These are phyloP conservation scores for Agrocybe chaxingu DNA, from an alignment of 768 basidiomycete genomes.

Conservation along the genomic window DNA sequence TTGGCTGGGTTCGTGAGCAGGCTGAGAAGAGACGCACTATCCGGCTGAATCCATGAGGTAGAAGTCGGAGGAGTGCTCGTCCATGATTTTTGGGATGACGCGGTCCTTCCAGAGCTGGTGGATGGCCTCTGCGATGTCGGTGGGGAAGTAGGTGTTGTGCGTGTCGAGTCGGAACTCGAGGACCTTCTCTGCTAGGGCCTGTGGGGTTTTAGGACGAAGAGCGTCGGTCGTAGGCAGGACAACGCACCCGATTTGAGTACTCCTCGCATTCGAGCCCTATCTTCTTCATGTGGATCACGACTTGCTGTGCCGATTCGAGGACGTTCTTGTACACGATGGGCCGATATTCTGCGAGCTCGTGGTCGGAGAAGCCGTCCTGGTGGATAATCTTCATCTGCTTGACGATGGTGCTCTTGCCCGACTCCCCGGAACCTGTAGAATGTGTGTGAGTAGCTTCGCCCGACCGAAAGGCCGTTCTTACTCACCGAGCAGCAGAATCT, in stretches of 20 bases:
- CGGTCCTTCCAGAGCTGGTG: conserved; percentile 70
- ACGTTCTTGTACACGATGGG: conserved; percentile 84
- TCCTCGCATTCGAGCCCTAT: conserved; percentile 75
- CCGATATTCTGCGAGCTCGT: conserved; percentile 75
- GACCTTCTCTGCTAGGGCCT: conserved; percentile 54
- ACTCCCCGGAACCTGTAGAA: conserved; percentile 82
- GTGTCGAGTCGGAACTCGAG: conserved; percentile 54
- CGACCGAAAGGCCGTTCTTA: too few relatives aligned
- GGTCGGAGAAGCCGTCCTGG: conserved; percentile 79
- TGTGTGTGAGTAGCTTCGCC: too few relatives aligned
- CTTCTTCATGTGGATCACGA: conserved; percentile 84
- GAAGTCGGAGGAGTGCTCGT: conserved; percentile 68
- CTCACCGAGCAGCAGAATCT: conserved; percentile 90
- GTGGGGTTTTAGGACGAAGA: too few relatives aligned
- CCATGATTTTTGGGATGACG: conserved; percentile 51
- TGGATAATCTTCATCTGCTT: conserved; percentile 99
- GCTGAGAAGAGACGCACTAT: conserved; percentile 54
- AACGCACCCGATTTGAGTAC: conserved; percentile 58
- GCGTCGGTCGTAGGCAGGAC: not conserved
- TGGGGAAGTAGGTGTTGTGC: conserved; percentile 40
- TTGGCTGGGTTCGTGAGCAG: not conserved
- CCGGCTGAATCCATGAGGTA: conserved; percentile 94
- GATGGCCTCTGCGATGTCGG: conserved; percentile 70
- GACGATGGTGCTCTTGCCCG: conserved; percentile 93
- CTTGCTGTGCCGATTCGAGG: conserved; percentile 83